A percentile compares a stretch with the other conserved stretches of the same genome.
Evolutionary conservation across 768 basidiomycete genomes (phyloP).

Genomic region (Pisolithus tinctorius): DNA sequence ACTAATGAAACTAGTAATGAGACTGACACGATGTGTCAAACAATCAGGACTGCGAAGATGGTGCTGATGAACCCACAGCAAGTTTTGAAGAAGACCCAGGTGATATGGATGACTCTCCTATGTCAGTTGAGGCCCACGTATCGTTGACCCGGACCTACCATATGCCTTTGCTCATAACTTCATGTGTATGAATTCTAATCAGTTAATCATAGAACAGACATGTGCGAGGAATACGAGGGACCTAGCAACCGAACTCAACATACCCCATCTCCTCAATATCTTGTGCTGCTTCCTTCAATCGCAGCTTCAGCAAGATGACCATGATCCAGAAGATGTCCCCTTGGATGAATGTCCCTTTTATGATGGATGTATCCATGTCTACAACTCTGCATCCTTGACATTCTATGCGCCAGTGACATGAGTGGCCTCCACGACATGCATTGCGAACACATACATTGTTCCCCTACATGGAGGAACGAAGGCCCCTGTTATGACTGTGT

Average conservation of each 20-base stretch:
- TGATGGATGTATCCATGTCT: neutral
- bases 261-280: neutral
- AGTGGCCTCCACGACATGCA: constrained; percentile 16
- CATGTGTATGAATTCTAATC: neutral
- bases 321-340: neutral
- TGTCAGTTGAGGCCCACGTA: neutral
- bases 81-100: neutral
- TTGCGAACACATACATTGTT: constrained; percentile 14
- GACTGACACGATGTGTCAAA: neutral
- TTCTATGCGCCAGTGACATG: constrained; percentile 13
- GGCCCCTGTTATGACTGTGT: neutral
- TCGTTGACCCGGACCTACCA: neutral
- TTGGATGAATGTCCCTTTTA: neutral
- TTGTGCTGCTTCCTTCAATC: constrained; percentile 2
- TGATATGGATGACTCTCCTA: neutral
- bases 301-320: constrained; percentile 4
- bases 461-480: constrained; percentile 14
- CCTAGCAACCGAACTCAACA: neutral
- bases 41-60: neutral
- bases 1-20: neutral
- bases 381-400: constrained; percentile 14
- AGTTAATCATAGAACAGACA: neutral
- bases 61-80: neutral
- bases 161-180: neutral
- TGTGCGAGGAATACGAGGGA: neutral